Evolutionary conservation across 495 filamentous ascomycete genomes (phyloP), one percentile per base, ranked within the genome.

Genomic region (Apodospora peruviana): DNA sequence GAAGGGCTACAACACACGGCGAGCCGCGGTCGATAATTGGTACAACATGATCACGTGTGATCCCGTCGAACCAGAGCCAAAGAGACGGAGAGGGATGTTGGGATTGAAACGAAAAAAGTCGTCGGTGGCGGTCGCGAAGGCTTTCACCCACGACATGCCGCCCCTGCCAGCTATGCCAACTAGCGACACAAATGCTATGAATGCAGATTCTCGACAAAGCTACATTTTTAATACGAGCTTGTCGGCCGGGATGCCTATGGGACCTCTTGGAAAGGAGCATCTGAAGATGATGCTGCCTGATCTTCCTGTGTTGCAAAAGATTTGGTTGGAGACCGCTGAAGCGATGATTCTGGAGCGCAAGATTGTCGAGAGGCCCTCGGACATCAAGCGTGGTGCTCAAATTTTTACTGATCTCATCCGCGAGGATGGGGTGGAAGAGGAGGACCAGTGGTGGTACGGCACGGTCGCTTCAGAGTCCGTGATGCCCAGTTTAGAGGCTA

Each of bases 1-100:
- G 2, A 79, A 81, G 47, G 75, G 76, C 19, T 81, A 81, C 57
- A 81, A 79, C 52, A 57, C 66, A 16, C 66, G 77, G 21, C 71
- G 75, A 45, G 67, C 64, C 16, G 68, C 72, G 14, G 76, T 81
- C 14, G 77, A 81, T 52, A 58, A 47, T 12, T 81, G 77, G 77
- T 81, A 74, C 55, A 62, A 61, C 11, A 68, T 68, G 24, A 58
- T 81, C 16, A 62, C 65, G 11, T 65, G 58, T 24, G 74, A 71
- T 20, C 51, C 68, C 8, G 51, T 65, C 5, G 69, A 78, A 45
- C 48, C 64, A 12, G 62, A 63, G 16, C 47, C 67, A 9, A 77
- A 76, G 44, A 66, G 69, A 44, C 65, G 73, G 47, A 70, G 74
- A 23, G 61, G 64, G 1, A 66, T 81, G 51, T 61, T 72, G 42